These are phyloP conservation scores for Zasmidium citrigriseum DNA, from an alignment of 2,329 filamentous ascomycete genomes.

Conservation along the genomic window DNA sequence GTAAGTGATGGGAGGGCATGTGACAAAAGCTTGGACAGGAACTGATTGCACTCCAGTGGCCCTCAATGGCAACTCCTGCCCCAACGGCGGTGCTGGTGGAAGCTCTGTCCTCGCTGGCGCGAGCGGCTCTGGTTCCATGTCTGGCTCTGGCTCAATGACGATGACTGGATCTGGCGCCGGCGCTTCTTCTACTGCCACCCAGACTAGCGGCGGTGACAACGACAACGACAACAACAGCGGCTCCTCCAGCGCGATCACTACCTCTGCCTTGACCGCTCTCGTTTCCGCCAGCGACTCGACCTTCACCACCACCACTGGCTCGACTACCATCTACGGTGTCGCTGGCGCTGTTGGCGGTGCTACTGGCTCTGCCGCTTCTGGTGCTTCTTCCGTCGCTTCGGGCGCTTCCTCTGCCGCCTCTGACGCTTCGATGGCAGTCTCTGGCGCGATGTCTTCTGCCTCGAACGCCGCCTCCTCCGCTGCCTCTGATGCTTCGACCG, in stretches of 20 bases:
- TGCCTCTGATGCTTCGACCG: conserved; percentile 11
- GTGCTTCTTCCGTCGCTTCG: conserved; percentile 10
- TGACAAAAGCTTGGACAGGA: neutral
- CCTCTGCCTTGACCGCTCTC: conserved; percentile 32
- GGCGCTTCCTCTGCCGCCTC: conserved; percentile 34
- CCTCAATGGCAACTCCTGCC: conserved; percentile 16
- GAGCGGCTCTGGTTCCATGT: neutral
- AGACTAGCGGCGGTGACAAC: conserved; percentile 3
- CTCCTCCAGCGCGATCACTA: conserved; percentile 26
- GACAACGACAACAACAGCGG: neutral
- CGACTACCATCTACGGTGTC: conserved; percentile 35
- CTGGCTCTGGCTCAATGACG: neutral
- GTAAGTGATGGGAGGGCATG: conserved; percentile 21
- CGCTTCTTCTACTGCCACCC: conserved; percentile 11
- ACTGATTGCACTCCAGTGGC: neutral
- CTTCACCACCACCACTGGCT: conserved; percentile 35
- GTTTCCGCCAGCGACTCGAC: conserved; percentile 32
- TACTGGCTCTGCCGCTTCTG: conserved; percentile 19
- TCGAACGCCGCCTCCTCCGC: conserved; percentile 7
- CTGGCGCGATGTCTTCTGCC: conserved; percentile 16
- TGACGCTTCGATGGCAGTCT: conserved; percentile 38
- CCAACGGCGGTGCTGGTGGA: conserved; percentile 17
- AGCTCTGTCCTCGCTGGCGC: conserved; percentile 15
- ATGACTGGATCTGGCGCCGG: conserved; percentile 7
- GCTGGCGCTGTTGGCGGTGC: conserved; percentile 18